Evolutionary conservation across 2,329 filamentous ascomycete genomes (phyloP), one percentile per base, ranked within the genome.

Genomic region (Rhynchosporium secalis): DNA sequence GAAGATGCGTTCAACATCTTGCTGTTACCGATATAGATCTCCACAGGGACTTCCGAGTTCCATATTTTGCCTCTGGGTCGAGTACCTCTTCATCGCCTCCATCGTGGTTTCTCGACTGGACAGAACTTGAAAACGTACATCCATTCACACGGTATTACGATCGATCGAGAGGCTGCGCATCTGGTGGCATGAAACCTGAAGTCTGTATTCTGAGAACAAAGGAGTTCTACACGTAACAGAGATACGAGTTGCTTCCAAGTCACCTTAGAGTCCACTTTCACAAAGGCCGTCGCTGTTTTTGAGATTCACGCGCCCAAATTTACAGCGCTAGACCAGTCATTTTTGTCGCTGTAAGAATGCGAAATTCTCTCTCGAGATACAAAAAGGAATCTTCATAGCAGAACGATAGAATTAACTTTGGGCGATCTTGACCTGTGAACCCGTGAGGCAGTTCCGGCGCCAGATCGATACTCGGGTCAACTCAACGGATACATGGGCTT

Each of bases 101-200:
- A 29, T 56, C 54, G 13, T 56, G 54, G 54, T 26, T 56, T 28
- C 54, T 40, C 4, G 54, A 56, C n/a, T 56, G 54, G 54, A 54
- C 31, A 33, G 40, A 36, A 31, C 3, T 54, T n/a, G 31, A 41
- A 20, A 54, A 41, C 12, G 4, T 33, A n/a, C 51, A 54, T 26
- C 51, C 51, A 5, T 54, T 54, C 20, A 38, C 38, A 26, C 51
- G 51, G 1, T 41, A 54, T 31, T 40, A 33, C 13, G 51, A 54
- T 10, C 51, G 51, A 36, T 40, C 51, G n/a, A 33, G 26, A 40
- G 41, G 41, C 31, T 40, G 51, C 31, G 51, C 51, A 38, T 54
- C 51, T 20, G 51, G 51, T 13, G 38, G 51, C 4, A 54, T 54
- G 51, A n/a, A 12, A 33, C 51, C 51, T 38, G 51, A 38, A 13